Evolutionary conservation across 768 basidiomycete genomes (phyloP).

Genomic region (Boletus patriciae): DNA sequence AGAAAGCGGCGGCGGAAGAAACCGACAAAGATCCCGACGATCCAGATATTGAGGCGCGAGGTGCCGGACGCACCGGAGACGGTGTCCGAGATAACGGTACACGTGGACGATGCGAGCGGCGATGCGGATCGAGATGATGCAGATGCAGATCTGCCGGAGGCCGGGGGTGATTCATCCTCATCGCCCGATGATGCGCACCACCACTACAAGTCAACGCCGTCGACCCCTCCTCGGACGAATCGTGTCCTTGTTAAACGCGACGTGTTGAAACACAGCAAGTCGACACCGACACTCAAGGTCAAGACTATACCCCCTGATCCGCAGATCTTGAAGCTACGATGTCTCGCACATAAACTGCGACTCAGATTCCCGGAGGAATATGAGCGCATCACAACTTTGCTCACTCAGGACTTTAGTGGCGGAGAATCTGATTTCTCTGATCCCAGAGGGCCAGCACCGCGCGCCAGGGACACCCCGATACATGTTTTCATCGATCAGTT

Average conservation of each 20-base stretch:
- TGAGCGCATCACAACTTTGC: constrained; percentile 31
- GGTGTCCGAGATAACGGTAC: constrained; percentile 25
- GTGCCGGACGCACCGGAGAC: constrained; percentile 18
- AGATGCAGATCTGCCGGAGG: constrained; percentile 13
- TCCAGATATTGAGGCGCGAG: constrained; percentile 31
- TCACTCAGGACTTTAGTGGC: constrained; percentile 37
- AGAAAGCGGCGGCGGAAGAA: constrained; percentile 42
- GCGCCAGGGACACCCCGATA: constrained; percentile 34
- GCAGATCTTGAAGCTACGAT: constrained; percentile 49
- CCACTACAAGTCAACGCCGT: constrained; percentile 28
- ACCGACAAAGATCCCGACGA: constrained; percentile 19
- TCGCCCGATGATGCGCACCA: constrained; percentile 24
- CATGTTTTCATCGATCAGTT: constrained; percentile 49
- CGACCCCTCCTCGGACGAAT: constrained; percentile 32
- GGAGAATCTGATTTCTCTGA: constrained; percentile 37
- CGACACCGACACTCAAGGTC: constrained; percentile 46
- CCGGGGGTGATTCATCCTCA: constrained; percentile 30
- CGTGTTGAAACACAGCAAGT: constrained; percentile 43
- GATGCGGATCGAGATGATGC: constrained; percentile 29
- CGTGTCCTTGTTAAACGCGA: constrained; percentile 23
- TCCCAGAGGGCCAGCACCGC: constrained; percentile 35
- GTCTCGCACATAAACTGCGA: constrained; percentile 56
- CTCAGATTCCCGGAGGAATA: constrained; percentile 56
- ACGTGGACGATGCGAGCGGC: constrained; percentile 24
- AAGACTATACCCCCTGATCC: constrained; percentile 45